Conservation (phyloP, 331 rosid genomes). For the Pyrus hybrid region DNA sequence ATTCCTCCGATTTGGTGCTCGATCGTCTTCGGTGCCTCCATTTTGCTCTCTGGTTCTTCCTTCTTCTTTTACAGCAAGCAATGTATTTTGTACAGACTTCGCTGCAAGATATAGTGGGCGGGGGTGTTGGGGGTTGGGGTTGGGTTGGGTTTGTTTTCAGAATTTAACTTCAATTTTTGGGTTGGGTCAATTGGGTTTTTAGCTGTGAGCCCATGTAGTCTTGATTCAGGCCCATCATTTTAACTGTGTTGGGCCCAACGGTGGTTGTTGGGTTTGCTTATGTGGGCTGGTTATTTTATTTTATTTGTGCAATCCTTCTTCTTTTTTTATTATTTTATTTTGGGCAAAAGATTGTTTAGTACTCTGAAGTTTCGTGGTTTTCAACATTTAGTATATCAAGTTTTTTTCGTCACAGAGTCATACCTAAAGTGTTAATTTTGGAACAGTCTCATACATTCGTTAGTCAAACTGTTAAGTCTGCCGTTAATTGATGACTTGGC, state of each 20-base stretch:
- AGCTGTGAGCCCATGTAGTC: neutral
- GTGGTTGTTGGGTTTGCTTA: neutral
- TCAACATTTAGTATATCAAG: too few relatives aligned
- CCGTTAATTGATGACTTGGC: too few relatives aligned
- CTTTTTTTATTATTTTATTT: too few relatives aligned
- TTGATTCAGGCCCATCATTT: neutral
- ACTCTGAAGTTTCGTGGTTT: too few relatives aligned
- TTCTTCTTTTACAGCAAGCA: constrained; percentile 6
- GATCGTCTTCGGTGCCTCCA: constrained; percentile 55
- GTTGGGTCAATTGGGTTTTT: neutral
- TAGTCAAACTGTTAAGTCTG: too few relatives aligned
- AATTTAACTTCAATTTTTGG: neutral
- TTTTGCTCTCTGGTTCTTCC: constrained; percentile 14
- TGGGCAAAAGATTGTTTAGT: too few relatives aligned
- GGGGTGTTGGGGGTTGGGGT: too few relatives aligned
- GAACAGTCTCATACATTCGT: too few relatives aligned
- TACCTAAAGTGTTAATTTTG: too few relatives aligned
- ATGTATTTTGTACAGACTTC: neutral
- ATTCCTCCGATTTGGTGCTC: constrained; percentile 80
- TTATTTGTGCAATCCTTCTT: neutral
- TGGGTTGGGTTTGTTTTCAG: too few relatives aligned
- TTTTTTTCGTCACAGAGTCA: too few relatives aligned
- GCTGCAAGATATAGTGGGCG: neutral
- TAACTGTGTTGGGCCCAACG: neutral
- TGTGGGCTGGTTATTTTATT: neutral